These are phyloP conservation scores for Acorus gramineus DNA, from an alignment of 106 monocot species.

Conservation along the genomic window DNA sequence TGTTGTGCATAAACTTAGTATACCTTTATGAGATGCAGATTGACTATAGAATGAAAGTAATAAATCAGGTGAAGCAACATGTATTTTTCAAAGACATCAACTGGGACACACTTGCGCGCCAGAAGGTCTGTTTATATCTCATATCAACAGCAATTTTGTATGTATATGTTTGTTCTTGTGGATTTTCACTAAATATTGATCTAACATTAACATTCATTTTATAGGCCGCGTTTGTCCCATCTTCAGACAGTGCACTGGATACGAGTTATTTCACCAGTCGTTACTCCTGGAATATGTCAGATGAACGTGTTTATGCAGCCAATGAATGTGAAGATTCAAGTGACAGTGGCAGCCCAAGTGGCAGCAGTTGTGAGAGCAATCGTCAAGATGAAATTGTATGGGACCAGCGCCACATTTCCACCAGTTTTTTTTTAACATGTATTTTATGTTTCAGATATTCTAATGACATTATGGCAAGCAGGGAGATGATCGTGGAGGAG, in stretches of 20 bases:
- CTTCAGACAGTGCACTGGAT: conserved; percentile 80
- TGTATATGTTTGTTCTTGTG: no score
- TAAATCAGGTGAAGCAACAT: conserved; percentile 83
- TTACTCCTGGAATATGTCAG: conserved; percentile 87
- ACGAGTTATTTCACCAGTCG: conserved; percentile 98
- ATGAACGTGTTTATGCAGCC: conserved; percentile 72
- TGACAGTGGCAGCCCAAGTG: conserved; percentile 78
- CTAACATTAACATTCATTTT: conserved; percentile 5
- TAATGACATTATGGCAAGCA: conserved; percentile 16
- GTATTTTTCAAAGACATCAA: conserved; percentile 88
- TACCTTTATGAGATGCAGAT: neutral
- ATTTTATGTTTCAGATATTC: no score
- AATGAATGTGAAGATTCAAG: conserved; percentile 85
- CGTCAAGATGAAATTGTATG: conserved; percentile 71
- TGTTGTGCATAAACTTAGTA: neutral
- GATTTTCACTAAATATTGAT: neutral
- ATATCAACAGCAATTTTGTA: neutral
- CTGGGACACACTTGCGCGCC: conserved; percentile 96
- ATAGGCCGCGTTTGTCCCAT: conserved; percentile 98
- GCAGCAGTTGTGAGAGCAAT: conserved; percentile 76
- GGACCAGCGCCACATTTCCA: no score
- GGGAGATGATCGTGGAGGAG: conserved; percentile 61
- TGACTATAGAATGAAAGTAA: neutral
- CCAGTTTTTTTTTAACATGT: no score
- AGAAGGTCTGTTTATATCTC: conserved; percentile 46